Conservation (phyloP, 2,329 filamentous ascomycete species). For the Diaporthe amygdali region DNA sequence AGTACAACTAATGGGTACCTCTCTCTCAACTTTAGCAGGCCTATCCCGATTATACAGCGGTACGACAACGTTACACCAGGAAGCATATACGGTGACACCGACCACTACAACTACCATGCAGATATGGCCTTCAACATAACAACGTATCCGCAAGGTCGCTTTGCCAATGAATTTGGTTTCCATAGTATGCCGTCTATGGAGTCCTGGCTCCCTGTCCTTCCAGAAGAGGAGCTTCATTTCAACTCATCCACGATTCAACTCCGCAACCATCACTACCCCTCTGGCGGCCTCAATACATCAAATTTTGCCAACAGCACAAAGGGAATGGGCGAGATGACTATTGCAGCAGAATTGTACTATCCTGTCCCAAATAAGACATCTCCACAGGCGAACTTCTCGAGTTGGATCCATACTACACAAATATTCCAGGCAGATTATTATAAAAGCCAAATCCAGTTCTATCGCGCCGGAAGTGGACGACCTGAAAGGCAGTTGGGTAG, state of each 20-base stretch:
- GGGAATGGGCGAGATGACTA: slow-evolving; percentile 63
- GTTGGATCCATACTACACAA: slow-evolving; percentile 67
- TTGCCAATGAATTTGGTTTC: slow-evolving; percentile 69
- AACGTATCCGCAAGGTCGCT: slow-evolving; percentile 62
- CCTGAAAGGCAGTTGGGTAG: slow-evolving; percentile 63
- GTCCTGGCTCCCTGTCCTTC: slow-evolving; percentile 60
- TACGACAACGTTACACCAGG: slow-evolving; percentile 60
- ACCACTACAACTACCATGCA: slow-evolving; percentile 64
- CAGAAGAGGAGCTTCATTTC: slow-evolving; percentile 57
- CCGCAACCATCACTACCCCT: slow-evolving; percentile 64
- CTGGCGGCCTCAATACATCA: slow-evolving; percentile 50
- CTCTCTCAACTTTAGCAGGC: slow-evolving; percentile 55
- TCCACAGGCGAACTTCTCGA: slow-evolving; percentile 60
- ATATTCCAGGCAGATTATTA: slow-evolving; percentile 70
- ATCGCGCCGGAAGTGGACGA: slow-evolving; percentile 62
- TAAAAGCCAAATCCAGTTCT: slow-evolving; percentile 64
- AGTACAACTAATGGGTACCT: slow-evolving; percentile 66
- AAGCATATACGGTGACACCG: slow-evolving; percentile 63
- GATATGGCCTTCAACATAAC: slow-evolving; percentile 57
- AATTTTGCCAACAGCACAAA: slow-evolving; percentile 48
- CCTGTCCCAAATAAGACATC: slow-evolving; percentile 59
- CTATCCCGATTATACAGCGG: slow-evolving; percentile 58
- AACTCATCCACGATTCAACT: slow-evolving; percentile 60
- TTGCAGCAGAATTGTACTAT: slow-evolving; percentile 60
- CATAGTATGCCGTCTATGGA: slow-evolving; percentile 67